Conservation (phyloP, 768 basidiomycete genomes). For the Dendrothele bispora region DNA sequence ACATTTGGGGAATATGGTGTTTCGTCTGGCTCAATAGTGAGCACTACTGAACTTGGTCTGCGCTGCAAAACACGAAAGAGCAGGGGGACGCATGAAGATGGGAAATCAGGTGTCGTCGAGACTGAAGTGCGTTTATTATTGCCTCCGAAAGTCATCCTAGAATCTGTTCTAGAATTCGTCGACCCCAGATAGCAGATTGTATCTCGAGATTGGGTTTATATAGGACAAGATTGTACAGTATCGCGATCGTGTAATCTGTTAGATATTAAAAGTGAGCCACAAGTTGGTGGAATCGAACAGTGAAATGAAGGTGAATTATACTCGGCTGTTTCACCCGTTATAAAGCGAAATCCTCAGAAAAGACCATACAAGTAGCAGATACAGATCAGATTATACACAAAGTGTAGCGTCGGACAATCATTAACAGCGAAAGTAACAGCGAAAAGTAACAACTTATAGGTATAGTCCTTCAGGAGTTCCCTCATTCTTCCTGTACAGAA, state of each 20-base stretch:
- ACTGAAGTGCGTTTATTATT: conserved; percentile 60
- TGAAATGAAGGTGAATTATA: background rate
- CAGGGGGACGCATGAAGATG: conserved; percentile 16
- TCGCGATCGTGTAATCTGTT: too few species aligned
- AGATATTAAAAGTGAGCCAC: too few species aligned
- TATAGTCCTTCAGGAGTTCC: conserved; percentile 90
- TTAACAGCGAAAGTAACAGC: background rate
- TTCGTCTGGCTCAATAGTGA: conserved; percentile 54
- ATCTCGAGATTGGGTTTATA: too few species aligned
- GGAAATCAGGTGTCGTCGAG: conserved; percentile 35
- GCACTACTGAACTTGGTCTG: conserved; percentile 72
- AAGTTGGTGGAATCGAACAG: too few species aligned
- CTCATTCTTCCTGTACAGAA: conserved; percentile 96
- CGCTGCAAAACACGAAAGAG: conserved; percentile 57
- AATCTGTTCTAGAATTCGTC: conserved; percentile 60
- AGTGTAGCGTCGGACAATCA: background rate
- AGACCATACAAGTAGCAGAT: too few species aligned
- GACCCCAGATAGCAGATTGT: conserved; percentile 29
- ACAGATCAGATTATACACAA: background rate
- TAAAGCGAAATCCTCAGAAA: background rate
- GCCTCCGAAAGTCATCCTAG: conserved; percentile 74
- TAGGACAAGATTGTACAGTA: too few species aligned
- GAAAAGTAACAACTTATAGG: conserved; percentile 43
- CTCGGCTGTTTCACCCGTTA: background rate
- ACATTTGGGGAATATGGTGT: conserved; percentile 61